phyloP scores from a whole-genome alignment of 2,329 filamentous ascomycete genomes.

The Arthrobotrys pseudoclavata region DNA sequence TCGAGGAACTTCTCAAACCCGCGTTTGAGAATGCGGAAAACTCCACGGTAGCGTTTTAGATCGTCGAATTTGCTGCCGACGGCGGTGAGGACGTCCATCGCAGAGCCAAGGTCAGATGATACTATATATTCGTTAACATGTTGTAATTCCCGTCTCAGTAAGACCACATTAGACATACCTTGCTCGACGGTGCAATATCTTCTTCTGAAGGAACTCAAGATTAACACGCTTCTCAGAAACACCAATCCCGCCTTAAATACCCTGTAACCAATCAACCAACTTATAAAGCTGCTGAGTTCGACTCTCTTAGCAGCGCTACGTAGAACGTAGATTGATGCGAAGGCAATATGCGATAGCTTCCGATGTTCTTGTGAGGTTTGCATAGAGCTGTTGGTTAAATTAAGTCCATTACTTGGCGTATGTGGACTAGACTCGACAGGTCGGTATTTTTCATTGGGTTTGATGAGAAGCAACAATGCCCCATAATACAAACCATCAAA shows the following conservation, averaged over 20 bases:
- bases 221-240: conserved; percentile 50
- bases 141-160: not conserved
- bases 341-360: conserved; percentile 56
- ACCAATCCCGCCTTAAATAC: conserved; percentile 58
- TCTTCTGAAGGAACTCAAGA: conserved; percentile 52
- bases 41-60: conserved; percentile 55
- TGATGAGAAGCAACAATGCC: conserved; percentile 49
- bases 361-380: conserved; percentile 46
- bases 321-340: conserved; percentile 58
- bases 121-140: conserved; percentile 31
- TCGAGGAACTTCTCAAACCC: conserved; percentile 59
- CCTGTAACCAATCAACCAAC: conserved; percentile 57
- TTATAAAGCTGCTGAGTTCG: conserved; percentile 53
- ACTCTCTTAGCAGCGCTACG: conserved; percentile 55
- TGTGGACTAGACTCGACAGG: conserved; percentile 24
- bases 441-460: conserved; percentile 50
- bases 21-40: conserved; percentile 54
- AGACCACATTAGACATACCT: conserved; percentile 15
- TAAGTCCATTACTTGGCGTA: conserved; percentile 3
- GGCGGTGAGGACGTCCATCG: conserved; percentile 56
- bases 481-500: conserved; percentile 58
- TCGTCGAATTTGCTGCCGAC: conserved; percentile 59
- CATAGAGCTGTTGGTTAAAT: conserved; percentile 19
- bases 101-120: conserved; percentile 52
- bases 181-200: conserved; percentile 60